A percentile compares a stretch with the other conserved stretches of the same genome.
These are phyloP conservation scores for Boletus subcaerulescens DNA, from an alignment of 768 basidiomycete genomes.

Conservation along the genomic window DNA sequence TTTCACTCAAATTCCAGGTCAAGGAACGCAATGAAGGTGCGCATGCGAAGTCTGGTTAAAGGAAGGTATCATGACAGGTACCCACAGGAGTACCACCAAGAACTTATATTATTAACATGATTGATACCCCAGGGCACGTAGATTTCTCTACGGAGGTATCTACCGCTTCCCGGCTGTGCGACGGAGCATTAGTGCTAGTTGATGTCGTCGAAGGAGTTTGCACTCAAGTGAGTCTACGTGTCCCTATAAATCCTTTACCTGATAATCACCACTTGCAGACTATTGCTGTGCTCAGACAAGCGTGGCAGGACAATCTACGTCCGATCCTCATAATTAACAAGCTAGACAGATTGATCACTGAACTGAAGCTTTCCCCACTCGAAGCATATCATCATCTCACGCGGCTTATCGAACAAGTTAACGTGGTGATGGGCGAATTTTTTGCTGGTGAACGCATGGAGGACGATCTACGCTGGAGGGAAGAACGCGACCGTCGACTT, in stretches of 20 bases:
- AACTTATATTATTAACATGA: conserved; percentile 89
- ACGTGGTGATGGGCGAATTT: conserved; percentile 96
- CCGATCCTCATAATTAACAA: conserved; percentile 98
- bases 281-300: conserved; percentile 91
- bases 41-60: conserved; percentile 21
- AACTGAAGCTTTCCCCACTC: conserved; percentile 83
- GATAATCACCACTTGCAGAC: conserved; percentile 51
- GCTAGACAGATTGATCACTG: conserved; percentile 89
- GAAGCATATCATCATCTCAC: conserved; percentile 96
- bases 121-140: conserved; percentile 98
- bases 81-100: conserved; percentile 52
- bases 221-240: conserved; percentile 72
- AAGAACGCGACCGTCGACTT: conserved; percentile 83
- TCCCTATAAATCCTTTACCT: not conserved
- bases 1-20: conserved; percentile 85
- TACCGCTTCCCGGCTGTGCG: conserved; percentile 88
- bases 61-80: conserved; percentile 32
- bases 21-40: conserved; percentile 64
- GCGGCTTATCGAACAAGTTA: conserved; percentile 93
- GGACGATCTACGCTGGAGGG: conserved; percentile 90
- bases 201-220: conserved; percentile 98
- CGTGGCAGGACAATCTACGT: conserved; percentile 83
- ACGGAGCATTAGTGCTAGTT: conserved; percentile 92
- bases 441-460: conserved; percentile 97
- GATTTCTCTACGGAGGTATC: conserved; percentile 98